Percentiles rank a stretch among this genome's conserved stretches.
Conservation (phyloP, 331 rosid genomes). For the Acacia concinna region DNA sequence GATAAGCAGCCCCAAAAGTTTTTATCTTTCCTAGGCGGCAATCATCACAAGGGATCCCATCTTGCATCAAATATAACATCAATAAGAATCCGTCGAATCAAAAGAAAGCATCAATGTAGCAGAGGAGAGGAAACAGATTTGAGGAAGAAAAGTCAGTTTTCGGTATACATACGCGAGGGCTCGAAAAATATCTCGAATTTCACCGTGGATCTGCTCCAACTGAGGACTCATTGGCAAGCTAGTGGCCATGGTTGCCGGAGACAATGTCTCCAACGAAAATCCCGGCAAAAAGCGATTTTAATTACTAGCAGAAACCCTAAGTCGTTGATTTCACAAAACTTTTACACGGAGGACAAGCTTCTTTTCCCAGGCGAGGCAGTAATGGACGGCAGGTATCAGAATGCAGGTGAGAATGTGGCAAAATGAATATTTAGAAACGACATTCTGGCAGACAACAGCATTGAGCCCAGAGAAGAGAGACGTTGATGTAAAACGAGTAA, state of each 20-base stretch:
- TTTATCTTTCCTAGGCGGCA: background rate
- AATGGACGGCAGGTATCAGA: background rate
- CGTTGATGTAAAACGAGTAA: background rate
- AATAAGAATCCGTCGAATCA: background rate
- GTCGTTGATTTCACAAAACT: constrained; percentile 11
- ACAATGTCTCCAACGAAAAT: constrained; percentile 17
- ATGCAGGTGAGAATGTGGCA: constrained; percentile 7
- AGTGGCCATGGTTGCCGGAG: constrained; percentile 54
- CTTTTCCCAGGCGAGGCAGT: background rate
- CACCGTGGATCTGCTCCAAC: constrained; percentile 90
- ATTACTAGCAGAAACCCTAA: constrained; percentile 27
- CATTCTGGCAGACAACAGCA: background rate
- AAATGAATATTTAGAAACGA: background rate
- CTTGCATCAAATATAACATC: background rate
- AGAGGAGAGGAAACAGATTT: background rate
- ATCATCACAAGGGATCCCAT: background rate
- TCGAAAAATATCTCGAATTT: constrained; percentile 73
- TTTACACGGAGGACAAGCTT: background rate
- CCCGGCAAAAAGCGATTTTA: constrained; percentile 21
- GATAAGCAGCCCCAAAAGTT: background rate
- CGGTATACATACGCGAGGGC: constrained; percentile 60
- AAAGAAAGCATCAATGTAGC: constrained; percentile 1
- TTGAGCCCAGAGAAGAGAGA: background rate
- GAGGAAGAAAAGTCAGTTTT: background rate
- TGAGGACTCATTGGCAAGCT: constrained; percentile 72